Evolutionary conservation across 352 stramenopile species (phyloP).

Genomic region (Lagenidium giganteum): DNA sequence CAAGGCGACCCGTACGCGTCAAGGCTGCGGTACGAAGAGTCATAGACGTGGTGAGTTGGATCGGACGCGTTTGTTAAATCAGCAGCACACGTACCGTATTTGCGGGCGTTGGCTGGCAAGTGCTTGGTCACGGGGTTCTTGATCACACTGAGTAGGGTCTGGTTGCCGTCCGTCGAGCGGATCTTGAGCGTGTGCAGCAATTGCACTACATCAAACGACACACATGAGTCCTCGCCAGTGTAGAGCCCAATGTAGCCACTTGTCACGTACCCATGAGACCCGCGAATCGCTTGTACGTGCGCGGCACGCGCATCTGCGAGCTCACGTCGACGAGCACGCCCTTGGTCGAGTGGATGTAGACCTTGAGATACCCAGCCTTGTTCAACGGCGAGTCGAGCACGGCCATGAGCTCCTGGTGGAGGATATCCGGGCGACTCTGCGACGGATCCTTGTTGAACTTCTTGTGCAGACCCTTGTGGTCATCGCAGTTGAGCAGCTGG

Average conservation of each 20-base stretch:
- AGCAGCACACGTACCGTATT: conserved; percentile 72
- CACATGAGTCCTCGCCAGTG: conserved; percentile 8
- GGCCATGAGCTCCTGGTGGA: conserved; percentile 98
- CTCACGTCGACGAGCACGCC: conserved; percentile 99
- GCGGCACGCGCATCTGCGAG: conserved; percentile 96
- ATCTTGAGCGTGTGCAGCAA: conserved; percentile 99
- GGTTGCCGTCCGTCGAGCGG: conserved; percentile 94
- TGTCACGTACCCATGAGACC: conserved; percentile 89
- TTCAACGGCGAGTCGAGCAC: conserved; percentile 99
- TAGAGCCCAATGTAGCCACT: background rate
- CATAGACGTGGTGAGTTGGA: too few species aligned
- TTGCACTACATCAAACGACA: conserved; percentile 87
- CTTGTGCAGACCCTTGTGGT: conserved; percentile 95
- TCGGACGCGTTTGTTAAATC: too few species aligned
- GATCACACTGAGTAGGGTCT: conserved; percentile 98
- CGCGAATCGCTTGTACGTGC: conserved; percentile 99
- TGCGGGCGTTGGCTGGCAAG: conserved; percentile 93
- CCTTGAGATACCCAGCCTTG: conserved; percentile 97
- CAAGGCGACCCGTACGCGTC: conserved; percentile 90
- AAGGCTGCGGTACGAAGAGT: conserved; percentile 83
- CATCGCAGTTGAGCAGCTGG: conserved; percentile 99
- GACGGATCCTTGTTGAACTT: conserved; percentile 96
- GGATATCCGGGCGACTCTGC: conserved; percentile 98
- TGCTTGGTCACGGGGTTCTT: conserved; percentile 99
- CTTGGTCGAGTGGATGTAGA: conserved; percentile 96